Percentiles rank a stretch among this genome's conserved stretches.
These are phyloP conservation scores for Pisolithus marmoratus DNA, from an alignment of 768 basidiomycete species.

Conservation along the genomic window DNA sequence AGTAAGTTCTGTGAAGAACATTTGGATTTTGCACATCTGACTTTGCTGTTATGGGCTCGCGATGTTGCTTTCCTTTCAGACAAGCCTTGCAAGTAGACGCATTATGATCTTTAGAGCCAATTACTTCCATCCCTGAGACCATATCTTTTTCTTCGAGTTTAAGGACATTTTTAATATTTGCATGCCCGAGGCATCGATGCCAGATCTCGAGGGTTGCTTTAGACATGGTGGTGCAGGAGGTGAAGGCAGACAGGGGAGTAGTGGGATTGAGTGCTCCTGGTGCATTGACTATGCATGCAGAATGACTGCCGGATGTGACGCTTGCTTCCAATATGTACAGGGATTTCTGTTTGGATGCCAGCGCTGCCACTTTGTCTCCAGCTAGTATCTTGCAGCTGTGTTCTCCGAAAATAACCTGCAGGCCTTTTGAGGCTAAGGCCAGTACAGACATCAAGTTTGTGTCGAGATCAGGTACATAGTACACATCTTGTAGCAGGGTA, in stretches of 20 bases:
- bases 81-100: constrained; percentile 10
- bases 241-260: too few species aligned
- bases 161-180: too few species aligned
- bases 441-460: constrained; percentile 15
- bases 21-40: too few species aligned
- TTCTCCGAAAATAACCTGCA: neutral
- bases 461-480: constrained; percentile 14
- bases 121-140: constrained; percentile 1
- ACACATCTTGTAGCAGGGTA: constrained; percentile 2
- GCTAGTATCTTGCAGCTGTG: neutral
- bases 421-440: neutral
- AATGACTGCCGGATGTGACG: too few species aligned
- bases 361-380: neutral
- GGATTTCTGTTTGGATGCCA: neutral
- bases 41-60: constrained; percentile 6
- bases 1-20: too few species aligned
- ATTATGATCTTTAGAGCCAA: neutral
- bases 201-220: too few species aligned
- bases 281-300: too few species aligned
- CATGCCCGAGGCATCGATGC: too few species aligned
- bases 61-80: constrained; percentile 19
- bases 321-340: too few species aligned
- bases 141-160: constrained; percentile 2
- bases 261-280: too few species aligned
- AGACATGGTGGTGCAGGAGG: too few species aligned